Conservation (phyloP, 202 grass and related monocot genomes). For the Tripidium arundinaceum region DNA sequence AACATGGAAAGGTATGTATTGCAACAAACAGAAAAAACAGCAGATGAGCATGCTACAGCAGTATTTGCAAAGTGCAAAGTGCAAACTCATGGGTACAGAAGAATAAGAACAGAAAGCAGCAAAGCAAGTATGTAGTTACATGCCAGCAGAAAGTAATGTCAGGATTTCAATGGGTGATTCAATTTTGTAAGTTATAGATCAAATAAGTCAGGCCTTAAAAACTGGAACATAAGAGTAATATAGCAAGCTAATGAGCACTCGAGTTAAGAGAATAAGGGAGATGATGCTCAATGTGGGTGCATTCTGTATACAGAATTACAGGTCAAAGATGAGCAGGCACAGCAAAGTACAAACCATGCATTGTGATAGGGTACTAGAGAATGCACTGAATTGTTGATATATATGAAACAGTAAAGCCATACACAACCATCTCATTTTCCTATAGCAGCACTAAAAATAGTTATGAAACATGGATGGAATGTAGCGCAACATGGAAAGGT, state of each 20-base stretch:
- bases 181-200: background rate
- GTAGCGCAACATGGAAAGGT: no score
- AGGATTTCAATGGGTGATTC: background rate
- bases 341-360: background rate
- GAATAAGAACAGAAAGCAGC: background rate
- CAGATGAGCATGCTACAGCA: no score
- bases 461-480: no score
- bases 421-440: conserved; percentile 74
- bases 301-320: background rate
- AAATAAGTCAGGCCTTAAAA: background rate
- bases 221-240: background rate
- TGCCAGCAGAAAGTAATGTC: conserved; percentile 1
- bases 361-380: background rate
- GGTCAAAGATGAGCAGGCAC: background rate
- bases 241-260: background rate
- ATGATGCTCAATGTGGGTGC: background rate
- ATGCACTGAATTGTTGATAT: background rate
- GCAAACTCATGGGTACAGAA: no score
- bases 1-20: no score
- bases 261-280: background rate
- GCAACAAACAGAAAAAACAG: no score
- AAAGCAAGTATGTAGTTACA: background rate
- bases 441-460: no score
- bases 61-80: no score
- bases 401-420: conserved; percentile 33